Conservation (phyloP, 352 stramenopile genomes). For the Globisporangium acanthophoron region DNA sequence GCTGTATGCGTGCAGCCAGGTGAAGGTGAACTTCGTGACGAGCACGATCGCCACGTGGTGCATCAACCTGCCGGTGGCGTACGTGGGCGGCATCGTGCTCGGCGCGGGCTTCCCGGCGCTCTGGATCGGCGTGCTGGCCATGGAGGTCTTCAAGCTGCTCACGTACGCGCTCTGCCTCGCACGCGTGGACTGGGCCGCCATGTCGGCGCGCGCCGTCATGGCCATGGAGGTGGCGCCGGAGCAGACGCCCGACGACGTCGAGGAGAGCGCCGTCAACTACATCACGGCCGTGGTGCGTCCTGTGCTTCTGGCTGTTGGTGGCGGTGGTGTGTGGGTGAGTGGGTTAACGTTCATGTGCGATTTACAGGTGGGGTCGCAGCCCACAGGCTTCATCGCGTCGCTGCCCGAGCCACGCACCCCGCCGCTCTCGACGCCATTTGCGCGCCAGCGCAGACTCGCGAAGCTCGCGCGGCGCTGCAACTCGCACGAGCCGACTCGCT, state of each 20-base stretch:
- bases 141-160: slow-evolving; percentile 61
- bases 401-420: slow-evolving; percentile 39
- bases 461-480: slow-evolving; percentile 20
- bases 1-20: slow-evolving; percentile 15
- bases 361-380: slow-evolving; percentile 36
- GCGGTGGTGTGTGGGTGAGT: not conserved
- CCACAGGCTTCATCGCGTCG: slow-evolving; percentile 40
- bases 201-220: slow-evolving; percentile 36
- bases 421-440: slow-evolving; percentile 31
- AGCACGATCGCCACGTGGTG: slow-evolving; percentile 61
- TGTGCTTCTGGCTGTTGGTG: not conserved
- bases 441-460: slow-evolving; percentile 24
- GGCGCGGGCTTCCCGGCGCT: slow-evolving; percentile 56
- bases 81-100: slow-evolving; percentile 42
- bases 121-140: slow-evolving; percentile 53
- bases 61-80: slow-evolving; percentile 61
- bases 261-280: slow-evolving; percentile 55
- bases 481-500: slow-evolving; percentile 13
- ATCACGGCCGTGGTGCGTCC: slow-evolving; percentile 34
- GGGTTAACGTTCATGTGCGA: not conserved
- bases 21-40: slow-evolving; percentile 56
- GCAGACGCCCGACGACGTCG: slow-evolving; percentile 26
- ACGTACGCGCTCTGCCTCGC: slow-evolving; percentile 39
- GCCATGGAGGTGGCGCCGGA: slow-evolving; percentile 39
- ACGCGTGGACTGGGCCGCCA: slow-evolving; percentile 39